These are phyloP conservation scores for Hysterium pulicare DNA, from an alignment of 2,329 filamentous ascomycete species.

Conservation along the genomic window DNA sequence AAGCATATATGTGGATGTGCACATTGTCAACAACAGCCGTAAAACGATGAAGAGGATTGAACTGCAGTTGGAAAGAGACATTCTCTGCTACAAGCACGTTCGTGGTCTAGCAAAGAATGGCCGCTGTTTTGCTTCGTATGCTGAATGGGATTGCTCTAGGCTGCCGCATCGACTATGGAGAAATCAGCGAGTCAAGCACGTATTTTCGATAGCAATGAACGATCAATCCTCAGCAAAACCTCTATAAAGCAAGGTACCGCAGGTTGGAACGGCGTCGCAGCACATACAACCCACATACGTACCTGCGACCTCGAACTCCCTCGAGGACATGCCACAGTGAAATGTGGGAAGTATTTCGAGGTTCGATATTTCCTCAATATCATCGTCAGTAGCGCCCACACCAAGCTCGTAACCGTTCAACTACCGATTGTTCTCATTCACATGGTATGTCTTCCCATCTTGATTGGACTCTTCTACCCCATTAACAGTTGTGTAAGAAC, in stretches of 20 bases:
- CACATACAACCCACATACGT: conserved; percentile 45
- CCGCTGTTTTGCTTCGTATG: conserved; percentile 3
- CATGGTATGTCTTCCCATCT: conserved; percentile 36
- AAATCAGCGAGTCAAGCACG: conserved; percentile 50
- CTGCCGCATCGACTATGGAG: conserved; percentile 48
- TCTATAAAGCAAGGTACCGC: conserved; percentile 42
- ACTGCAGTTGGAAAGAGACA: conserved; percentile 50
- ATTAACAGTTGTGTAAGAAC: conserved; percentile 36
- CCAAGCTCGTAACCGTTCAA: conserved; percentile 52
- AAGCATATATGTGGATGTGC: conserved; percentile 53
- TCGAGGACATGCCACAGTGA: conserved; percentile 50
- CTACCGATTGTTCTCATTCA: conserved; percentile 56
- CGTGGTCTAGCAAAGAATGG: conserved; percentile 15
- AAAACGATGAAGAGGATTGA: conserved; percentile 51
- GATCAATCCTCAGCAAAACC: conserved; percentile 44
- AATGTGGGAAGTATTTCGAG: conserved; percentile 56
- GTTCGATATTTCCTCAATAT: conserved; percentile 55
- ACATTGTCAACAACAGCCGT: conserved; percentile 49
- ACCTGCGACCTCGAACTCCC: conserved; percentile 51
- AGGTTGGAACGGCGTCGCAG: conserved; percentile 48
- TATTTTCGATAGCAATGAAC: conserved; percentile 52
- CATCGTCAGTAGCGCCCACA: conserved; percentile 42
- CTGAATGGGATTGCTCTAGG: conserved; percentile 30
- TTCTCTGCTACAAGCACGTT: conserved; percentile 51
- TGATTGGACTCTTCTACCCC: background rate